These are phyloP conservation scores for Rhizoclosmatium sp. DNA, from an alignment of 192 early-diverging fungal species.

Conservation along the genomic window DNA sequence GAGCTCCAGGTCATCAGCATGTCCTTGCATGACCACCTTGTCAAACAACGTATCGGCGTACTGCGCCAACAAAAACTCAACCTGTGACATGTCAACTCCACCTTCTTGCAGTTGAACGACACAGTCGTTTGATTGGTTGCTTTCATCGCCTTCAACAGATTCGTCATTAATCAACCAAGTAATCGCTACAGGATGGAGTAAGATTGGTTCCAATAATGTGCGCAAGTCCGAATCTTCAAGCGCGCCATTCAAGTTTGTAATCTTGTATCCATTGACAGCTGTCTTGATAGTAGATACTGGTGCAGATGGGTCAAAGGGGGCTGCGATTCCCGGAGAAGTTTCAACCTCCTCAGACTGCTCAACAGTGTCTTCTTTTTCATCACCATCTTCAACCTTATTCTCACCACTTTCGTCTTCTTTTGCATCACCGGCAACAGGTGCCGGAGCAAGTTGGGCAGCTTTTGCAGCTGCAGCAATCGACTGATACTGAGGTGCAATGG, in stretches of 20 bases:
- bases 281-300: background rate
- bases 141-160: background rate
- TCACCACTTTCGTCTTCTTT: background rate
- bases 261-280: conserved; percentile 15
- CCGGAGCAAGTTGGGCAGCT: background rate
- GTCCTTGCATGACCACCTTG: conserved; percentile 4
- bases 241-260: background rate
- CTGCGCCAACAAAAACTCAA: conserved; percentile 1
- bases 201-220: background rate
- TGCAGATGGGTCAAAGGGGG: background rate
- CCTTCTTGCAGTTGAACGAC: conserved; percentile 14
- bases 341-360: background rate
- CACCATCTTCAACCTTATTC: background rate
- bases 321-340: background rate
- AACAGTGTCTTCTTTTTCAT: background rate
- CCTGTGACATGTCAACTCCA: conserved; percentile 11
- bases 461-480: background rate
- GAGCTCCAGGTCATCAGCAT: conserved; percentile 22
- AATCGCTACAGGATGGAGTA: background rate
- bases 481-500: conserved; percentile 24
- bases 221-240: conserved; percentile 15
- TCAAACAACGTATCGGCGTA: background rate
- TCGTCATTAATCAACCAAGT: conserved; percentile 15
- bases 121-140: background rate
- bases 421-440: background rate